Evolutionary conservation across 2,329 filamentous ascomycete genomes (phyloP).

Genomic region (Ophiostoma sp.): DNA sequence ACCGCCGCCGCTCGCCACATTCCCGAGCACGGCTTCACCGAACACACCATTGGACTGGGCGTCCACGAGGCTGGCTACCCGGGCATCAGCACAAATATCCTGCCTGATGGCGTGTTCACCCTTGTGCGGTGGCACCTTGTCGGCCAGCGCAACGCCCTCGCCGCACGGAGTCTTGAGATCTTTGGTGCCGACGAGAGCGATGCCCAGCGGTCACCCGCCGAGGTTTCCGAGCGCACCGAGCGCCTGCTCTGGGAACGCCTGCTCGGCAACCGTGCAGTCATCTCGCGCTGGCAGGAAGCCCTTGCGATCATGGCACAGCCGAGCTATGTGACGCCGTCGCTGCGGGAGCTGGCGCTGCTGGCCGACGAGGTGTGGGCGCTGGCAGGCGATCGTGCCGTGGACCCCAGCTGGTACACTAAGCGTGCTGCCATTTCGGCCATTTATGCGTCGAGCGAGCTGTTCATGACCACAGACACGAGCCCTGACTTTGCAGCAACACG

Average conservation of each 20-base stretch:
- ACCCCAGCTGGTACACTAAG: slow-evolving; percentile 78
- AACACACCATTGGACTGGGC: slow-evolving; percentile 65
- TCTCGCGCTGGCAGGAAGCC: slow-evolving; percentile 83
- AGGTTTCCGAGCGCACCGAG: slow-evolving; percentile 60
- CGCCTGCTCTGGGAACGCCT: slow-evolving; percentile 70
- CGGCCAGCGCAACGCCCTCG: slow-evolving; percentile 58
- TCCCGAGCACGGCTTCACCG: slow-evolving; percentile 75
- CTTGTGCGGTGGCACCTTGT: slow-evolving; percentile 74
- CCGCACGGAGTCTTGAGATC: slow-evolving; percentile 36
- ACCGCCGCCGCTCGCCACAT: slow-evolving; percentile 74
- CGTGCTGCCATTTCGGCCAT: slow-evolving; percentile 51
- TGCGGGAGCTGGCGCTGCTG: slow-evolving; percentile 73
- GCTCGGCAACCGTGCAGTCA: slow-evolving; percentile 64
- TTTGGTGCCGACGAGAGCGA: slow-evolving; percentile 31
- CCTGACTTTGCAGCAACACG: slow-evolving; percentile 69
- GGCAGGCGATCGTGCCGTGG: slow-evolving; percentile 73
- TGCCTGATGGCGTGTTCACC: slow-evolving; percentile 74
- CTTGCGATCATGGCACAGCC: slow-evolving; percentile 86
- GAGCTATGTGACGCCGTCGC: slow-evolving; percentile 65
- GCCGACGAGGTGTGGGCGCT: slow-evolving; percentile 92
- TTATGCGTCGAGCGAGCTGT: slow-evolving; percentile 73
- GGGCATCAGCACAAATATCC: slow-evolving; percentile 76
- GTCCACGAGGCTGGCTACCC: slow-evolving; percentile 80
- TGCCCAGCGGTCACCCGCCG: slow-evolving; percentile 29
- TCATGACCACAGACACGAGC: slow-evolving; percentile 86